Evolutionary conservation across 2,329 filamentous ascomycete genomes (phyloP).

Genomic region (Emmonsia crescens): DNA sequence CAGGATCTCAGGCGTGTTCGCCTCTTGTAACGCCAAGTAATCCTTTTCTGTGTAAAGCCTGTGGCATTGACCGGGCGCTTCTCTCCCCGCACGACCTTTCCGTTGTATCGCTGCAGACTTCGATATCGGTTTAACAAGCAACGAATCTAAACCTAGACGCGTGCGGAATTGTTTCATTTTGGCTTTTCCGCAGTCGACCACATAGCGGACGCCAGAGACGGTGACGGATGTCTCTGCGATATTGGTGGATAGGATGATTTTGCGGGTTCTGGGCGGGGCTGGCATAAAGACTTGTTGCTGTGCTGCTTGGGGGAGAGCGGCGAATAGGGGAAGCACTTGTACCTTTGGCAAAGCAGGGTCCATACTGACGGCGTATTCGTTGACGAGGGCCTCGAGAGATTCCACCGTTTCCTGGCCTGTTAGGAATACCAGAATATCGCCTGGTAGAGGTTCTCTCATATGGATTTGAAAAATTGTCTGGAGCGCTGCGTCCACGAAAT

Average conservation of each 20-base stretch:
- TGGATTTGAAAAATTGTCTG: constrained; percentile 81
- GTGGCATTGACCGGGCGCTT: constrained; percentile 81
- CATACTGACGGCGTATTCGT: constrained; percentile 64
- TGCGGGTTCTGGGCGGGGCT: constrained; percentile 62
- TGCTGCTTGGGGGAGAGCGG: constrained; percentile 73
- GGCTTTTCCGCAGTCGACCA: constrained; percentile 85
- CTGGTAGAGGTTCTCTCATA: constrained; percentile 76
- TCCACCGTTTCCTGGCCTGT: constrained; percentile 92
- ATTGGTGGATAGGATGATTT: constrained; percentile 87
- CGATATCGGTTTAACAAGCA: constrained; percentile 82
- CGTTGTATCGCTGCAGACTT: constrained; percentile 88
- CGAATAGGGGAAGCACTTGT: constrained; percentile 70
- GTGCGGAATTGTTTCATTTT: constrained; percentile 89
- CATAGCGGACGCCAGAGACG: constrained; percentile 81
- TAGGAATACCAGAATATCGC: constrained; percentile 85
- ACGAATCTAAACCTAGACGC: constrained; percentile 75
- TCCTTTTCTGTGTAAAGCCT: constrained; percentile 74
- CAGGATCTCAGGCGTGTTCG: constrained; percentile 78
- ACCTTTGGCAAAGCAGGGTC: constrained; percentile 60
- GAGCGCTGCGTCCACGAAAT: constrained; percentile 71
- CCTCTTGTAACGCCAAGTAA: constrained; percentile 58
- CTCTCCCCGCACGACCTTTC: constrained; percentile 83
- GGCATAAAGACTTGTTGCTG: constrained; percentile 81
- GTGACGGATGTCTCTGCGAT: constrained; percentile 99
- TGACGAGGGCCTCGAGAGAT: constrained; percentile 64